A percentile compares a stretch with the other conserved stretches of the same genome.
phyloP scores from a whole-genome alignment of 345 rosid species.

The Eucalyptus polybractea region DNA sequence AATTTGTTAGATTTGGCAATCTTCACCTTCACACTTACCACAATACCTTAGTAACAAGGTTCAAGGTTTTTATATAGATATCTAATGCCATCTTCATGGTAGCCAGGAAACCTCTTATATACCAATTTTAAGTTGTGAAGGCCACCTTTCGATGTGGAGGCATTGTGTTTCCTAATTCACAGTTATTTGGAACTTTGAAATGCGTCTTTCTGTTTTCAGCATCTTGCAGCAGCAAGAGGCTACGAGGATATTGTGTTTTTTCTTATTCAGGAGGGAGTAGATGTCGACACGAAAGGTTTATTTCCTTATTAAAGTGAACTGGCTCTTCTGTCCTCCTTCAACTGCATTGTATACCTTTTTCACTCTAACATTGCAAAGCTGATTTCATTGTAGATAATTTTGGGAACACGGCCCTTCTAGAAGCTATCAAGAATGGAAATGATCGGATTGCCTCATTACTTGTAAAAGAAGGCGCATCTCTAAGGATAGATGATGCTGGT shows the following conservation, averaged over 20 bases:
- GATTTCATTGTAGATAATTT: conserved; percentile 47
- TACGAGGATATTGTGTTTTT: conserved; percentile 53
- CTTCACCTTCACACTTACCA: neutral
- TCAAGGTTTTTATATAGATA: neutral
- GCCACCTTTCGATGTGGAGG: neutral
- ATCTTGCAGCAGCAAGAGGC: conserved; percentile 85
- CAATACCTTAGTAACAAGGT: neutral
- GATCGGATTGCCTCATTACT: conserved; percentile 54
- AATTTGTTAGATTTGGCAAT: neutral
- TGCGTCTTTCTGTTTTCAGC: conserved; percentile 32
- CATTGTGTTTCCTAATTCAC: neutral
- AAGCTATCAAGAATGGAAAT: conserved; percentile 74
- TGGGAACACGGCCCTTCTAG: conserved; percentile 77
- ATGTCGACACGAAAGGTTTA: conserved; percentile 56
- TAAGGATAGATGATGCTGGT: conserved; percentile 66
- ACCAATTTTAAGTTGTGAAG: neutral
- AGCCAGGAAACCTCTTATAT: neutral
- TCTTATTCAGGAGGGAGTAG: conserved; percentile 53
- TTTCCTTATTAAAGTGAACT: neutral
- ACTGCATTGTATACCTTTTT: neutral
- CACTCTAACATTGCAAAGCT: neutral
- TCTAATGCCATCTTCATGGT: neutral
- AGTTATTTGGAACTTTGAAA: neutral
- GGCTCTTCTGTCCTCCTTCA: neutral
- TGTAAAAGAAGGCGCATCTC: conserved; percentile 51